Base-by-base conservation (phyloP, 1,284 basidiomycete species). In the Moesziomyces antarcticus region DNA sequence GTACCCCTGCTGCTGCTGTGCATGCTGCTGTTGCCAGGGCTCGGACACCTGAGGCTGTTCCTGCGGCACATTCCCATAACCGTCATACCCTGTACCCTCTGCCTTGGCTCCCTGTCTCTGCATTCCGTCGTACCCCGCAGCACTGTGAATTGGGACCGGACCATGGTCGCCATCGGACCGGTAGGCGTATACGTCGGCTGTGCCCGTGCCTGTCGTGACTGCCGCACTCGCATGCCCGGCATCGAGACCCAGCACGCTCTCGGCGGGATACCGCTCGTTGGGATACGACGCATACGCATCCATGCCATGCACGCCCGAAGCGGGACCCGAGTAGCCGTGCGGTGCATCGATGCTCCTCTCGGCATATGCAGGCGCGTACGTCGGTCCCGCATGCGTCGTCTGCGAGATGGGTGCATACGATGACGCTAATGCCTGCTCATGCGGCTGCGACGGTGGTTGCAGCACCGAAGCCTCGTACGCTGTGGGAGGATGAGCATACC, bases 341-440 rank as follows among this genome's bases (percentile, higher is more conserved):
- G 50, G 14, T 7, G 45, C 10, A 14, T 40, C 40, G 5, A n/a
- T 42, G 8, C 33, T 48, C 5, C 48, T 43, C 27, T 50, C 64
- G 9, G 49, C 25, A 46, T 60, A 53, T 8, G 44, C 21, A 5
- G 33, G 20, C 43, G 51, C 20, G 20, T 50, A 54, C 21, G 21
- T 14, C 11, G 21, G 13, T 13, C 52, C 57, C 3, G 53, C 20
- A 41, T 35, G 50, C 50, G 46, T 21, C 4, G 24, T 22, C 8
- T 42, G 56, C 46, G 40, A 21, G 8, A n/a, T 27, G n/a, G n/a
- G 44, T 21, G 30, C 22, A 3, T 33, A 24, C 9, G 48, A 43
- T 2, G 64, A 18, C 25, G 33, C 18, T 4, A 44, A 49, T 9
- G 25, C 42, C 33, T 41, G 60, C 53, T 56, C 53, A 18, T 46